Evolutionary conservation across 805 yeast species (phyloP).

Genomic region (Teunomyces pallodes): DNA sequence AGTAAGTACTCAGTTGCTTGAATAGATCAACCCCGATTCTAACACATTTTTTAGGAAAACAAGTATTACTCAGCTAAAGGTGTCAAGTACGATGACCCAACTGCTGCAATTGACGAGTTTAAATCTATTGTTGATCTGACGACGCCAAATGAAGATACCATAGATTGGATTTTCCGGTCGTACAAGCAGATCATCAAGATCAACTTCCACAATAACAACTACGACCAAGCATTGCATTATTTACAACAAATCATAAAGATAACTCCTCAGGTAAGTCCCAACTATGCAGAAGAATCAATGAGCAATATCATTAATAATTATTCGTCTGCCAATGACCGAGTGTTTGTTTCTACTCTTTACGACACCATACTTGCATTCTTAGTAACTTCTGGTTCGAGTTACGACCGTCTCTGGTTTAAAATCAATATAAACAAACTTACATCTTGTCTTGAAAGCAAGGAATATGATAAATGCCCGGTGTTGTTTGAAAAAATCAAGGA

Average conservation of each 20-base stretch:
- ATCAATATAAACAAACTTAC: constrained; percentile 46
- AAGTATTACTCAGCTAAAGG: constrained; percentile 39
- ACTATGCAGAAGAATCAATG: constrained; percentile 39
- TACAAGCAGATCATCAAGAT: constrained; percentile 42
- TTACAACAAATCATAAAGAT: constrained; percentile 22
- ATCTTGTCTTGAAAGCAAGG: constrained; percentile 27
- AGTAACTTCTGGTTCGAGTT: constrained; percentile 10
- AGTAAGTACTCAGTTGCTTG: background rate
- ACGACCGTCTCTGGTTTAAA: constrained; percentile 36
- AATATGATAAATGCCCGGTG: constrained; percentile 29
- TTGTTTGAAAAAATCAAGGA: constrained; percentile 37
- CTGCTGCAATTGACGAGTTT: constrained; percentile 23
- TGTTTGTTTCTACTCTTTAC: constrained; percentile 30
- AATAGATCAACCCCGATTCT: constrained; percentile 6
- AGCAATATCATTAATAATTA: constrained; percentile 34
- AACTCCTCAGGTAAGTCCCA: constrained; percentile 27
- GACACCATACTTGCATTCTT: constrained; percentile 29
- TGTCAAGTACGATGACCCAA: constrained; percentile 31
- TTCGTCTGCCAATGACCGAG: constrained; percentile 23
- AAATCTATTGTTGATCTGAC: constrained; percentile 11
- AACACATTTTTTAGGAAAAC: constrained; percentile 23
- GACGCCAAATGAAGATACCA: constrained; percentile 11
- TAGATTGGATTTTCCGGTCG: constrained; percentile 38
- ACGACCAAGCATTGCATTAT: constrained; percentile 19
- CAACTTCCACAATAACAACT: constrained; percentile 20